Evolutionary conservation across 495 filamentous ascomycete species (phyloP).

Genomic region (Trichodelitschia bisporula): DNA sequence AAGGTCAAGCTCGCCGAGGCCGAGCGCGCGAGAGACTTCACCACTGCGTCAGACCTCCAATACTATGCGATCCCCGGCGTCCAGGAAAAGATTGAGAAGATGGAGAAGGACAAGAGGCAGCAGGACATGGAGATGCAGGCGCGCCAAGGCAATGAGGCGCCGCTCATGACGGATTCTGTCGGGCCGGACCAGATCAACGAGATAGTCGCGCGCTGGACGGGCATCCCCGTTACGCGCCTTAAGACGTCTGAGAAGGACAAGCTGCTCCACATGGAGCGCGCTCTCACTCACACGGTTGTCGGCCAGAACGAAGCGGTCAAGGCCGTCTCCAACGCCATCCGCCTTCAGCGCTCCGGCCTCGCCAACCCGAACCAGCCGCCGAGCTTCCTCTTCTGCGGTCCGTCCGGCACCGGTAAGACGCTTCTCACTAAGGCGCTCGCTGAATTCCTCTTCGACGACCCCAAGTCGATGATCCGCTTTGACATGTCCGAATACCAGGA

Average conservation of each 20-base stretch:
- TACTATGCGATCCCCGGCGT: conserved; percentile 96
- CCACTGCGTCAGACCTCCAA: conserved; percentile 68
- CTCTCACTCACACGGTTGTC: conserved; percentile 58
- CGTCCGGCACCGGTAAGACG: conserved; percentile 93
- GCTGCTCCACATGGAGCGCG: conserved; percentile 78
- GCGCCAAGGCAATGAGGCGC: conserved; percentile 28
- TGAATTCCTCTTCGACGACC: conserved; percentile 94
- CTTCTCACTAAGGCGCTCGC: conserved; percentile 87
- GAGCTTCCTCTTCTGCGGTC: conserved; percentile 95
- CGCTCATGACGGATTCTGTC: conserved; percentile 71
- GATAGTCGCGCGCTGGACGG: conserved; percentile 87
- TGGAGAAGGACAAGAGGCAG: conserved; percentile 56
- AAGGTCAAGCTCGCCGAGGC: conserved; percentile 83
- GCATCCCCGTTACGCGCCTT: conserved; percentile 82
- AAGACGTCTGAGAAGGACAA: conserved; percentile 95
- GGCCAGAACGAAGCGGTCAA: conserved; percentile 89
- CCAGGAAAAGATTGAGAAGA: conserved; percentile 44
- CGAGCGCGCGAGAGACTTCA: conserved; percentile 56
- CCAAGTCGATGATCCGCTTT: conserved; percentile 94
- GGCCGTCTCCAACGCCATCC: conserved; percentile 85
- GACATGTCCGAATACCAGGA: conserved; percentile 99
- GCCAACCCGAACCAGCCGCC: conserved; percentile 88
- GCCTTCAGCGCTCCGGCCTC: conserved; percentile 79
- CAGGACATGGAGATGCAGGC: conserved; percentile 51
- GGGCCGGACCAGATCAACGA: conserved; percentile 98